These are phyloP conservation scores for Eustoma russellianum DNA, from an alignment of 257 asterid species.

Conservation along the genomic window DNA sequence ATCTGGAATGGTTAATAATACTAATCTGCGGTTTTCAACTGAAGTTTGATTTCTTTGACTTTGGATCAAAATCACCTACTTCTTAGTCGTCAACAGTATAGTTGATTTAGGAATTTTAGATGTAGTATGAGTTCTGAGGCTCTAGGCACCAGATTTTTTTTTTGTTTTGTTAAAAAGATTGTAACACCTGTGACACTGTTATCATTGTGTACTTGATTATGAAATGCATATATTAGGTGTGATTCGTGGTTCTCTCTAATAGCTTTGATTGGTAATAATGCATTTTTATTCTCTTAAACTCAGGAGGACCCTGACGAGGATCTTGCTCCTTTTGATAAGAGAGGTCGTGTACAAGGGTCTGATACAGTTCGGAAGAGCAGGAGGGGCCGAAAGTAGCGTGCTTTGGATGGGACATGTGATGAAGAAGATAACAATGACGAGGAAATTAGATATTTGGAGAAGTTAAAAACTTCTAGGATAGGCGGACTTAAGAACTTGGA, in stretches of 20 bases:
- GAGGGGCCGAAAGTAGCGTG: conserved; percentile 75
- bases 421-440: conserved; percentile 81
- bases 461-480: conserved; percentile 57
- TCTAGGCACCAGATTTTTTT: neutral
- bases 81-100: too few species aligned
- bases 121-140: neutral
- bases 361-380: conserved; percentile 85
- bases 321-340: conserved; percentile 40
- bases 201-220: too few species aligned
- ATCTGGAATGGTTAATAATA: too few species aligned
- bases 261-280: neutral
- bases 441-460: conserved; percentile 85
- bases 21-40: too few species aligned
- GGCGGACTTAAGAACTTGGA: conserved; percentile 42
- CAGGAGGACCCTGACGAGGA: conserved; percentile 57
- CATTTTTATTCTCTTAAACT: conserved; percentile 18
- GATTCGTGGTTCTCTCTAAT: conserved; percentile 5
- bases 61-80: too few species aligned
- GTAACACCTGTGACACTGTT: neutral
- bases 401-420: conserved; percentile 57
- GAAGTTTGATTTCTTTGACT: too few species aligned
- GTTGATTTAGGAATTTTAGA: neutral
- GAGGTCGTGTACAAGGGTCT: conserved; percentile 46
- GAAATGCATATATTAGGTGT: conserved; percentile 23
- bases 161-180: neutral